Base-by-base conservation (phyloP, 1,284 basidiomycete species). In the Puccinia novopanici region DNA sequence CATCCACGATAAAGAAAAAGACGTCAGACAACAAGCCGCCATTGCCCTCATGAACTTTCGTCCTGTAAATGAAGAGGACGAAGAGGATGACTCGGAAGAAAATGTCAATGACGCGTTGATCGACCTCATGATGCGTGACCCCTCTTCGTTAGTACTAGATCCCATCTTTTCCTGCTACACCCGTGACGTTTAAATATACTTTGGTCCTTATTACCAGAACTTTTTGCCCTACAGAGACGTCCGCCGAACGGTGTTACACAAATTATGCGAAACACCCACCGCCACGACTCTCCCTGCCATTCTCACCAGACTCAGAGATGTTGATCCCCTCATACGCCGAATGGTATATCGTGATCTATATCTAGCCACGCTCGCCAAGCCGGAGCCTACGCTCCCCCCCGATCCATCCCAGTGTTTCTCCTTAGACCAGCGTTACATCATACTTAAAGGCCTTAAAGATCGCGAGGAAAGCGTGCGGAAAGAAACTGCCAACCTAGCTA, bases 401-500 rank as follows among this genome's bases (percentile, higher is more conserved):
- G 0, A 91, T 93, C 30, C 88, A 90, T 0, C 75, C 27, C 63
- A 72, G 52, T 59, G 52, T 65, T 63, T 72, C 34, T 55, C 70
- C 48, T 37, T 70, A 45, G 54, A 57, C 48, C 54, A 78, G 63
- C 70, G 92, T 95, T 85, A 89, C 76, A 88, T 93, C 30, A 89
- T 95, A 19, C 89, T 90, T 63, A 91, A 92, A 82, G 95, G 95
- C 0, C 88, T 98, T 3, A 92, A 93, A 0, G 96, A 98, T 86
- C 89, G 95, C 68, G 95, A 97, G 83, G 89, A 90, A 0, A 88
- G 86, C n/a, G 95, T 98, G 6, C 88, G 92, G 55, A 89, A 91
- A 34, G 93, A 94, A 0, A 91, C 92, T 0, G 91, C 90, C 2
- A 91, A 90, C 71, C 89, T 96, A 81, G 87, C 95, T n/a, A 89